These are phyloP conservation scores for Nicotiana attenuata DNA, from an alignment of 257 asterid genomes.

Conservation along the genomic window DNA sequence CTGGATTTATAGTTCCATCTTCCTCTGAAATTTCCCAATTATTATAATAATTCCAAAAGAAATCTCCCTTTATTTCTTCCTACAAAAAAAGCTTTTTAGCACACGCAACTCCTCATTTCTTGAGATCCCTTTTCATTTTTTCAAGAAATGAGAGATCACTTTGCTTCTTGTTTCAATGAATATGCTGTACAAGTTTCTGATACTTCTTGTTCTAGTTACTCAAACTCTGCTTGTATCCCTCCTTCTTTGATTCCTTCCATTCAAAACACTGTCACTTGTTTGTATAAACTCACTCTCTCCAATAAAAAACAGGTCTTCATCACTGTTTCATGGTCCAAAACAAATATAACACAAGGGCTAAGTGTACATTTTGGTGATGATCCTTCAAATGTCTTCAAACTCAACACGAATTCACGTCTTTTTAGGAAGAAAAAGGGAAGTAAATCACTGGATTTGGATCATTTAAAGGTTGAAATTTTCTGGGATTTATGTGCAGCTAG, in stretches of 20 bases:
- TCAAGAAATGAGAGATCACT: constrained; percentile 55
- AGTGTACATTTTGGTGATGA: constrained; percentile 36
- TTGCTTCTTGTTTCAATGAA: constrained; percentile 61
- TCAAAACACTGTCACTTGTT: constrained; percentile 53
- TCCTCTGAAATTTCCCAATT: constrained; percentile 18
- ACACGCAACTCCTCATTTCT: background rate
- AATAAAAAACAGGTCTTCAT: constrained; percentile 31
- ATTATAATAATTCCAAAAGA: constrained; percentile 2
- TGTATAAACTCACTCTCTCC: constrained; percentile 42
- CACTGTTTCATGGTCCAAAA: constrained; percentile 61
- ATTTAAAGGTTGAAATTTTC: constrained; percentile 33
- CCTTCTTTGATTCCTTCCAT: constrained; percentile 45
- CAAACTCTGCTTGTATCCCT: constrained; percentile 47
- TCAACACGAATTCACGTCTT: constrained; percentile 52
- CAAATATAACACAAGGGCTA: constrained; percentile 37
- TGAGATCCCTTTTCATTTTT: background rate
- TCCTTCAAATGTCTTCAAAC: constrained; percentile 37
- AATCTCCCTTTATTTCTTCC: constrained; percentile 6
- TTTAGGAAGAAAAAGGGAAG: constrained; percentile 63
- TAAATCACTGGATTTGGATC: constrained; percentile 38
- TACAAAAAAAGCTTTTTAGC: too few species aligned
- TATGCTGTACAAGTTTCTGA: constrained; percentile 66
- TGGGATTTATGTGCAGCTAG: constrained; percentile 77
- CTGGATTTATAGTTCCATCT: constrained; percentile 22
- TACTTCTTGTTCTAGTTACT: constrained; percentile 51